Percentiles rank a stretch among this genome's conserved stretches.
These are phyloP conservation scores for Nephelium lappaceum DNA, from an alignment of 345 rosid genomes.

Conservation along the genomic window DNA sequence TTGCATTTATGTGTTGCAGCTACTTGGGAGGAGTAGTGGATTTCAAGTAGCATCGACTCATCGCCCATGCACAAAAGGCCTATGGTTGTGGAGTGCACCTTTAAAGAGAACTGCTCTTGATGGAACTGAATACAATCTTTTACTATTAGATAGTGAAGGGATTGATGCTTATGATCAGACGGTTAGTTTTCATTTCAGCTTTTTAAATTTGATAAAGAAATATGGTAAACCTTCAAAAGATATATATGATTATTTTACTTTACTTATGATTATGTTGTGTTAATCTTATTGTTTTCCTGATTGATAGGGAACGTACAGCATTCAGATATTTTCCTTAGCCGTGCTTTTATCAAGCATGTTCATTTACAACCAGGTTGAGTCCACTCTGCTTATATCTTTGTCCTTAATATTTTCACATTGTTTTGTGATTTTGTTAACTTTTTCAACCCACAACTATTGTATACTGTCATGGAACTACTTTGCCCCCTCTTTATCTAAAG, in stretches of 20 bases:
- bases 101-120: slow-evolving; percentile 88
- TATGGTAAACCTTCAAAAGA: neutral
- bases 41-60: slow-evolving; percentile 98
- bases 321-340: slow-evolving; percentile 96
- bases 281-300: slow-evolving; percentile 12
- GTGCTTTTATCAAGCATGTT: slow-evolving; percentile 98
- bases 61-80: slow-evolving; percentile 96
- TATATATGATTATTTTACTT: neutral
- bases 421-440: neutral
- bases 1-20: slow-evolving; percentile 50
- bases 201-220: neutral
- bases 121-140: slow-evolving; percentile 88
- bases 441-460: neutral
- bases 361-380: slow-evolving; percentile 85
- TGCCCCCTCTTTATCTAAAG: neutral
- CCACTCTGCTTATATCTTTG: slow-evolving; percentile 1
- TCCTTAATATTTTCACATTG: neutral
- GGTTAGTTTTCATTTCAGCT: slow-evolving; percentile 41
- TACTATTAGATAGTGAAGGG: slow-evolving; percentile 94
- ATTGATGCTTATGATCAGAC: slow-evolving; percentile 98
- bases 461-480: neutral
- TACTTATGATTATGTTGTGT: neutral
- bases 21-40: slow-evolving; percentile 97
- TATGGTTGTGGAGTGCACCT: slow-evolving; percentile 99
- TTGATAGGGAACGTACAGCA: slow-evolving; percentile 94